Evolutionary conservation across 2,329 filamentous ascomycete genomes (phyloP), one percentile per base, ranked within the genome.

Genomic region (Pezicula neosporulosa): DNA sequence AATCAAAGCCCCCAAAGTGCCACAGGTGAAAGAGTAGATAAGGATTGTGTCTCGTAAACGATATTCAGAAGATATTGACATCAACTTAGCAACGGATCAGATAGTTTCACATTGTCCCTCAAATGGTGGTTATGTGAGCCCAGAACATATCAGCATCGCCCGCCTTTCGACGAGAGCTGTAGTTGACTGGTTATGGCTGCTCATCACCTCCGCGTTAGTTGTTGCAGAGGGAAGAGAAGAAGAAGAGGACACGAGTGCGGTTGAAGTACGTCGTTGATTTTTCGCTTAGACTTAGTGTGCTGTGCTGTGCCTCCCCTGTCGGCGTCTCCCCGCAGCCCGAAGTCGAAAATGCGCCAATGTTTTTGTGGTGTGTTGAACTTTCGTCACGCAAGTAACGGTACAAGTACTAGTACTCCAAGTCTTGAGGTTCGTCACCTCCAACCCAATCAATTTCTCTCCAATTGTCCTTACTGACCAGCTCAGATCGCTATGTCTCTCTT

Each of bases 201-300:
- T 88, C 87, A 80, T 91, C 86, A 86, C 77, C 69, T 82, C 84
- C 86, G 85, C 81, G 82, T 82, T 90, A 90, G 86, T 90, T 89
- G 83, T 79, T 82, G 71, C 68, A 72, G 77, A 79, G 73, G 68
- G 72, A 72, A 75, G 70, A 49, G 52, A 39, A 16, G 48, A 43
- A 45, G 43, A 39, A 24, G 41, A n/a, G 10, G 42, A 21, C 24
- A 33, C 30, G 30, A 33, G 9, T 1, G 30, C 7, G 12, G 12
- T 21, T 21, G 39, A 42, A 10, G 15, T 24, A 42, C 18, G 39
- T 21, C 18, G 24, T 24, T 19, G n/a, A 18, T 42, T 19, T 6
- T 42, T 42, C 39, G 24, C 24, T 21, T 42, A 44, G 42, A 6
- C 27, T 28, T 27, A 28, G 19, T 10, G 21, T 27, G 13, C 27